Base-by-base conservation (phyloP, 2,329 filamentous ascomycete genomes). In the Pyrenophora tritici-repentis region DNA sequence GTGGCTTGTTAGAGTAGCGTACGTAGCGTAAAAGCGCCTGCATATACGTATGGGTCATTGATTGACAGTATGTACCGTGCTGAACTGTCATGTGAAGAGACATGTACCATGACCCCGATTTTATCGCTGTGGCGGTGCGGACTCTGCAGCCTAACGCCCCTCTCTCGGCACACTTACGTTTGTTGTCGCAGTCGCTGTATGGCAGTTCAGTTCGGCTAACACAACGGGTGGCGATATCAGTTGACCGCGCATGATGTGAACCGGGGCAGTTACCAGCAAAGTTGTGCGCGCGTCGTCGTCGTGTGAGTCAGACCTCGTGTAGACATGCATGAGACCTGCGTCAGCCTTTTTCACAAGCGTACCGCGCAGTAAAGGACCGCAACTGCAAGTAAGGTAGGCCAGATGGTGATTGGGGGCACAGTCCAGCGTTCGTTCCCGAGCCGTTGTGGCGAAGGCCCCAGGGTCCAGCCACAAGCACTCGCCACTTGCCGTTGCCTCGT, bases 371-470 rank as follows among this genome's bases (percentile, higher is more conserved):
- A 36, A 18, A 18, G 18, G 18, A 18, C 18, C 18, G 18, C 5
- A 3, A 5, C 5, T 3, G 3, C 43, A 9, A 3, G 26, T 12
- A 12, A 2, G 3, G 26, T 24, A 10, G 26, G 18, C 18, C 18
- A 18, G 18, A 3, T 5, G 18, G 18, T 18, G 18, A 18, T 18
- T 12, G 3, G 26, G 9, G 42, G 47, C 49, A 52, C 43, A 40
- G 24, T 44, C 48, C 32, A 44, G 43, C 49, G 49, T 48, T 55
- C 49, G 49, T 48, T 55, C 31, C 35, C 53, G 45, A 40, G 45
- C 43, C 39, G 48, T 38, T 55, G 52, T 55, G 52, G 52, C 52
- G 26, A 55, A 52, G 37, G 26, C 14, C 47, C 9, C 9, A 47
- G 43, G 43, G 37, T 48, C 38, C 42, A 47, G 43, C 49, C 49